These are phyloP conservation scores for Fusarium papillatum DNA, from an alignment of 2,329 filamentous ascomycete species.

Conservation along the genomic window DNA sequence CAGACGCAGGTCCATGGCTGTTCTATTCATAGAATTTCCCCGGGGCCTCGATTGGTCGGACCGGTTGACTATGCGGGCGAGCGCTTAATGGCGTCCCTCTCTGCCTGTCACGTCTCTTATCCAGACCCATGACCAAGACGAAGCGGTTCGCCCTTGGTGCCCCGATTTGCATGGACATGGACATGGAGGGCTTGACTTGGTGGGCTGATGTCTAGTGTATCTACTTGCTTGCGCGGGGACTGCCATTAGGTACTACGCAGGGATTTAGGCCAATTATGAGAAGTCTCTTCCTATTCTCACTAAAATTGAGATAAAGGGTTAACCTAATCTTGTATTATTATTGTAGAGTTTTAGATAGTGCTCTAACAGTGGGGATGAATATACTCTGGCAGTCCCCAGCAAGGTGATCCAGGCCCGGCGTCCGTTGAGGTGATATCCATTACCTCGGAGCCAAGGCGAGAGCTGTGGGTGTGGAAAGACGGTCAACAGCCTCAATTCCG, in stretches of 20 bases:
- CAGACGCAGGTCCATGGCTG: slow-evolving; percentile 18
- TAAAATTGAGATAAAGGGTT: too few relatives aligned
- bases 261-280: too few relatives aligned
- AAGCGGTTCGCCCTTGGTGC: slow-evolving; percentile 26
- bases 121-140: slow-evolving; percentile 24
- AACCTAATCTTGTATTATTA: too few relatives aligned
- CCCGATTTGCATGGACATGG: slow-evolving; percentile 34
- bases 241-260: too few relatives aligned
- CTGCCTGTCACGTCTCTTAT: slow-evolving; percentile 36
- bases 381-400: too few relatives aligned
- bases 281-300: too few relatives aligned
- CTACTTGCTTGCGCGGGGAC: too few relatives aligned
- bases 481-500: slow-evolving; percentile 15
- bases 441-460: not conserved
- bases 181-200: slow-evolving; percentile 16
- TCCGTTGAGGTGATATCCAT: not conserved
- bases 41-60: slow-evolving; percentile 30
- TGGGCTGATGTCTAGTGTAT: slow-evolving; percentile 23
- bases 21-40: slow-evolving; percentile 44
- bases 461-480: slow-evolving; percentile 24
- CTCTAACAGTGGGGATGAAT: too few relatives aligned
- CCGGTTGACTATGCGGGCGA: slow-evolving; percentile 37
- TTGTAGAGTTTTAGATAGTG: too few relatives aligned
- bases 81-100: slow-evolving; percentile 43
- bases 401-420: not conserved